phyloP scores from a whole-genome alignment of 164 flowering plant species.

The Annona squamosa region DNA sequence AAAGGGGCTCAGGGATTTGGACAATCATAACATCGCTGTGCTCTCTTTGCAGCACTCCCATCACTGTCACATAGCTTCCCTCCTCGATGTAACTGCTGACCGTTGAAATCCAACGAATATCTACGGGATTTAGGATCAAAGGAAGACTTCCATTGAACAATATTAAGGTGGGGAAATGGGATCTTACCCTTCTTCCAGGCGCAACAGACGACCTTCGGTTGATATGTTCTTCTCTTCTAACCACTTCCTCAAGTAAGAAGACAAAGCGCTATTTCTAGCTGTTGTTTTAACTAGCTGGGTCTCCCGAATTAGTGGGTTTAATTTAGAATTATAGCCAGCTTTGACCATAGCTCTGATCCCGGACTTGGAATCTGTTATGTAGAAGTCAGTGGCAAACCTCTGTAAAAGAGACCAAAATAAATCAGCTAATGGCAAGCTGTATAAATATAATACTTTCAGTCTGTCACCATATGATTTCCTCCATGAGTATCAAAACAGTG shows the following conservation, averaged over 20 bases:
- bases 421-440: neutral
- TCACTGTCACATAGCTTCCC: slow-evolving; percentile 43
- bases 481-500: no score
- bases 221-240: slow-evolving; percentile 47
- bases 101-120: no score
- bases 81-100: slow-evolving; percentile 51
- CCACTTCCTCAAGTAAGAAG: slow-evolving; percentile 53
- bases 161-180: neutral
- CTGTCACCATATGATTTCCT: no score
- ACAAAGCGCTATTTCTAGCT: slow-evolving; percentile 26
- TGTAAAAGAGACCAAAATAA: slow-evolving; percentile 23
- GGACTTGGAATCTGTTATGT: slow-evolving; percentile 50
- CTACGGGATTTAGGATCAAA: no score
- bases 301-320: slow-evolving; percentile 40
- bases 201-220: slow-evolving; percentile 32
- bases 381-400: slow-evolving; percentile 63
- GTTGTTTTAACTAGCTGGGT: slow-evolving; percentile 44
- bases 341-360: slow-evolving; percentile 52
- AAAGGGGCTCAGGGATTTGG: slow-evolving; percentile 45
- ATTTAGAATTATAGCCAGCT: slow-evolving; percentile 51
- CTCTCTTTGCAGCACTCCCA: slow-evolving; percentile 39
- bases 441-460: no score
- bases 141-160: no score
- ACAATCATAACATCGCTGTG: slow-evolving; percentile 37
- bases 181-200: slow-evolving; percentile 58